These are phyloP conservation scores for Lentinula detonsa DNA, from an alignment of 768 basidiomycete genomes.

Conservation along the genomic window DNA sequence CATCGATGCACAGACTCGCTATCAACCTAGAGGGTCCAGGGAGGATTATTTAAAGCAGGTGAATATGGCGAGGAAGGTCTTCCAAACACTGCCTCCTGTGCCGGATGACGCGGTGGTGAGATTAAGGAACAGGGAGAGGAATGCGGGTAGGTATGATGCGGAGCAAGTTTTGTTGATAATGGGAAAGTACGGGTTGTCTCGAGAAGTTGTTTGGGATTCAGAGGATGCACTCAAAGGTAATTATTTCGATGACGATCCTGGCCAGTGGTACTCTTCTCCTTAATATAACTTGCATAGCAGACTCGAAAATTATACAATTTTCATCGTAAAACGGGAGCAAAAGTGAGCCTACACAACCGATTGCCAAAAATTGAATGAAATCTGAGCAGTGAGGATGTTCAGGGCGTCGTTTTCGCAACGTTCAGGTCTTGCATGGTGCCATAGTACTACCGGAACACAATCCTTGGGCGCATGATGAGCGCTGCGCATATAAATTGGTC, in stretches of 20 bases:
- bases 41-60: constrained; percentile 62
- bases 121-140: constrained; percentile 15
- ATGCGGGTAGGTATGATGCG: constrained; percentile 28
- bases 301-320: too few species aligned
- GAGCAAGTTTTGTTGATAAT: constrained; percentile 38
- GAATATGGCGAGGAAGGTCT: constrained; percentile 54
- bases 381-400: too few species aligned
- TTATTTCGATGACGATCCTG: constrained; percentile 63
- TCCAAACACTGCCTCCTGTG: constrained; percentile 58
- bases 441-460: too few species aligned
- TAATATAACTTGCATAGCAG: too few species aligned
- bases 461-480: too few species aligned
- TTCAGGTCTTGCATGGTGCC: too few species aligned
- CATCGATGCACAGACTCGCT: constrained; percentile 45
- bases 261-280: not conserved
- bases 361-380: too few species aligned
- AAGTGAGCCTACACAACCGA: too few species aligned
- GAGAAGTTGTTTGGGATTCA: constrained; percentile 35
- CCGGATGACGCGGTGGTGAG: constrained; percentile 14
- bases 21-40: constrained; percentile 38
- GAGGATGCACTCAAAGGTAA: constrained; percentile 50
- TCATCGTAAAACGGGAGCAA: too few species aligned
- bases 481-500: too few species aligned
- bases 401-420: too few species aligned
- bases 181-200: constrained; percentile 43